Percentiles rank a stretch among this genome's conserved stretches.
These are phyloP conservation scores for Kluyveromyces siamensis DNA, from an alignment of 805 yeast species.

Conservation along the genomic window DNA sequence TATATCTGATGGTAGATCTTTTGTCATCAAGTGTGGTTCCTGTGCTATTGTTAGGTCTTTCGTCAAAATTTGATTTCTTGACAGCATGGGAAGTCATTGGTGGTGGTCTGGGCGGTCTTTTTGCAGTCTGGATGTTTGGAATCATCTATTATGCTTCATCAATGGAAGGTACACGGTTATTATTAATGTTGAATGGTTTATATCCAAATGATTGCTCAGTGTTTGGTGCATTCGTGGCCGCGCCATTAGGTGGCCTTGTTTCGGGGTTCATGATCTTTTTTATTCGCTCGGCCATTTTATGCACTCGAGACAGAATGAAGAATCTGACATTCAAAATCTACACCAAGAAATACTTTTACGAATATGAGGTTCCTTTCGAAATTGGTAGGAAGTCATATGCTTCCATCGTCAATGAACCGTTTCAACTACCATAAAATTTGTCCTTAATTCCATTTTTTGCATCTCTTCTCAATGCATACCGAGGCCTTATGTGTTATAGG, in stretches of 20 bases:
- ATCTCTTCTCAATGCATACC: no score
- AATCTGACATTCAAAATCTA: conserved; percentile 1
- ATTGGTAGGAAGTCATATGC: neutral
- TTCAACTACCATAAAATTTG: no score
- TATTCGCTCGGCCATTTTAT: conserved; percentile 28
- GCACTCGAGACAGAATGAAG: conserved; percentile 2
- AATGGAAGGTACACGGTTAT: conserved; percentile 63
- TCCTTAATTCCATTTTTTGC: no score
- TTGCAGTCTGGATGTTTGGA: conserved; percentile 78
- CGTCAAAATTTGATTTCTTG: conserved; percentile 55
- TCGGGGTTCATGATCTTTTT: conserved; percentile 46
- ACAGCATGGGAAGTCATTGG: conserved; percentile 73
- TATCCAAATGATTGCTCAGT: conserved; percentile 86
- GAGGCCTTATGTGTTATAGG: no score
- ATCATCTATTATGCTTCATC: conserved; percentile 68
- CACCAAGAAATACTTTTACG: conserved; percentile 1
- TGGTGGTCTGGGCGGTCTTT: conserved; percentile 76
- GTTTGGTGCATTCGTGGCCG: conserved; percentile 88
- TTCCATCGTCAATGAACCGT: neutral
- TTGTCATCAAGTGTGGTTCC: conserved; percentile 85
- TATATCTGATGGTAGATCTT: conserved; percentile 84
- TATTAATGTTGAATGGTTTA: conserved; percentile 72
- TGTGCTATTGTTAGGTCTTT: conserved; percentile 69
- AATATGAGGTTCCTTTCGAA: neutral
- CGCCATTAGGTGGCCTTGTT: conserved; percentile 72